Evolutionary conservation across 2,329 filamentous ascomycete species (phyloP).

Genomic region (Penicillium vulpinum): DNA sequence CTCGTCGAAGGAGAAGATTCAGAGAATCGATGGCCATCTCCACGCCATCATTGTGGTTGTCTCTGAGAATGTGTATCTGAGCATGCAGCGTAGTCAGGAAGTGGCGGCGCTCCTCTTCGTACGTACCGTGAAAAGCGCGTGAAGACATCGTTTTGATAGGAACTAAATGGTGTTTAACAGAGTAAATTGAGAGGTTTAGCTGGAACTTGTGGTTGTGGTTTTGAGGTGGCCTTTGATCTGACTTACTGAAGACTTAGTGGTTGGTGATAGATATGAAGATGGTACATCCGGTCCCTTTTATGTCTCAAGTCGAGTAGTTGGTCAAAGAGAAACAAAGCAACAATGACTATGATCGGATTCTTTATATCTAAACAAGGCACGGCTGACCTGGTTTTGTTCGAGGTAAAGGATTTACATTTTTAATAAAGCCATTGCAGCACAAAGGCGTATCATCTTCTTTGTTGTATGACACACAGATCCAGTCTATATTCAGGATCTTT

Average conservation of each 20-base stretch:
- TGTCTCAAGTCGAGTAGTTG: neutral
- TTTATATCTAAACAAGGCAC: neutral
- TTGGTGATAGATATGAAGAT: neutral
- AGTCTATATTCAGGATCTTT: neutral
- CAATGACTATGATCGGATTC: neutral
- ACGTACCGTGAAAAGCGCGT: neutral
- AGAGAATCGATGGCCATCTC: neutral
- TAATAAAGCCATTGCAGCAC: neutral
- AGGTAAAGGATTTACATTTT: neutral
- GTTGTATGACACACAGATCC: neutral
- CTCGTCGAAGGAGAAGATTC: neutral
- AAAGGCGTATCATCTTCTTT: neutral
- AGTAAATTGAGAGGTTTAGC: neutral
- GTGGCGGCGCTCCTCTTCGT: neutral
- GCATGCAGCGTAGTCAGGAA: slow-evolving; percentile 4
- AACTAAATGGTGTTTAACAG: neutral
- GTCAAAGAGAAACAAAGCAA: neutral
- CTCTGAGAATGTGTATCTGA: slow-evolving; percentile 6
- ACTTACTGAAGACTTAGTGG: neutral
- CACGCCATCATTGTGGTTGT: neutral
- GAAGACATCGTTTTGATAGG: neutral
- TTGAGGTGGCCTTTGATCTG: neutral
- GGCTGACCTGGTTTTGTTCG: neutral
- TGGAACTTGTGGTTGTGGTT: too few relatives aligned
- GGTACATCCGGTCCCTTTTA: neutral